A percentile compares a stretch with the other conserved stretches of the same genome.
Conservation (phyloP, 2,329 filamentous ascomycete genomes). For the Alternaria viburni region DNA sequence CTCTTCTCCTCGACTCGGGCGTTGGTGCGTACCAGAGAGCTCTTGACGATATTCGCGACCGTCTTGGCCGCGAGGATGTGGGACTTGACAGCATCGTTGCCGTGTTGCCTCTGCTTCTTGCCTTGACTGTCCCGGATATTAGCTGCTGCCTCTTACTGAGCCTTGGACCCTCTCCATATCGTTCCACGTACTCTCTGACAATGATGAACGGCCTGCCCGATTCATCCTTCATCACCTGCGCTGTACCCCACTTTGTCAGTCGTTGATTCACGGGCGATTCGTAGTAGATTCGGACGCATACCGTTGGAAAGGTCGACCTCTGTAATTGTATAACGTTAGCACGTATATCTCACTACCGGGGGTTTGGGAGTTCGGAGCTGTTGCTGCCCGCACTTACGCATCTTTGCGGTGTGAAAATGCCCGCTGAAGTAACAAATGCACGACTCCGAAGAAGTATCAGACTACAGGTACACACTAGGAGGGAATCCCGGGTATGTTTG, state of each 20-base stretch:
- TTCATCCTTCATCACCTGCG: slow-evolving; percentile 92
- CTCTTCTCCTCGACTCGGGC: neutral
- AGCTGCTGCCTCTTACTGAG: slow-evolving; percentile 23
- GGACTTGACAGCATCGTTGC: slow-evolving; percentile 96
- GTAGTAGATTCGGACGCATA: slow-evolving; percentile 52
- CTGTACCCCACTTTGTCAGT: slow-evolving; percentile 49
- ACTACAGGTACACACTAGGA: slow-evolving; percentile 6
- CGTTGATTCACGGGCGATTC: slow-evolving; percentile 12
- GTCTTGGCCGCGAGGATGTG: slow-evolving; percentile 97
- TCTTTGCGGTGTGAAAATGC: slow-evolving; percentile 41
- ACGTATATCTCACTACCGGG: neutral
- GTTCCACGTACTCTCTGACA: slow-evolving; percentile 82
- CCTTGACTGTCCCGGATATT: slow-evolving; percentile 71
- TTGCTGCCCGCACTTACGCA: slow-evolving; percentile 44
- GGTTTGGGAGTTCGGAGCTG: slow-evolving; percentile 13
- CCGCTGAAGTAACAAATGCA: slow-evolving; percentile 11
- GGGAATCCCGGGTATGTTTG: slow-evolving; percentile 11
- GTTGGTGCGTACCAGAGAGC: slow-evolving; percentile 70
- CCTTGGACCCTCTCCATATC: neutral
- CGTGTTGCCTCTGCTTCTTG: slow-evolving; percentile 95
- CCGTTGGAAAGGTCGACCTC: slow-evolving; percentile 85
- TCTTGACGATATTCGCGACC: slow-evolving; percentile 96
- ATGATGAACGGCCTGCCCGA: slow-evolving; percentile 97
- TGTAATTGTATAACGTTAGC: slow-evolving; percentile 50
- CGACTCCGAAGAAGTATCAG: slow-evolving; percentile 1